These are phyloP conservation scores for Acanthamoeba healyi DNA, from an alignment of 208 protist genomes.

Conservation along the genomic window DNA sequence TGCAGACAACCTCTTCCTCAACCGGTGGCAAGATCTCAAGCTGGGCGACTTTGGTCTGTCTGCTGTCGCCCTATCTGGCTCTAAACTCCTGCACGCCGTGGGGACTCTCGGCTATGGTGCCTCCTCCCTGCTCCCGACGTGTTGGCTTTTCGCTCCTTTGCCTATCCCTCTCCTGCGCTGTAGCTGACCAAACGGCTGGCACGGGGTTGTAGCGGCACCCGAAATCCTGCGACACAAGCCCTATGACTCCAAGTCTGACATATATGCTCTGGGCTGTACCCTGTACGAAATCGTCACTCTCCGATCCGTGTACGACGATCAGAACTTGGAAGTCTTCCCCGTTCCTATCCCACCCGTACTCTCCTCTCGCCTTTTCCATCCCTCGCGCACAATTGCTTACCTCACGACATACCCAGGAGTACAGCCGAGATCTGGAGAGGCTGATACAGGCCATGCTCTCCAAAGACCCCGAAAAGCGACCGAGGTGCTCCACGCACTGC, in stretches of 20 bases:
- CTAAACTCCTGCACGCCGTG: background rate
- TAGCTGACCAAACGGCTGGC: background rate
- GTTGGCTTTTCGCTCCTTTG: too few species aligned
- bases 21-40: constrained; percentile 17
- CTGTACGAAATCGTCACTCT: constrained; percentile 33
- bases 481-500: background rate
- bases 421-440: background rate
- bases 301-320: constrained; percentile 25
- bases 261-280: constrained; percentile 23
- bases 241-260: constrained; percentile 33
- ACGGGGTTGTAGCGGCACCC: background rate
- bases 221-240: constrained; percentile 43
- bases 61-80: background rate
- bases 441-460: background rate
- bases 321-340: constrained; percentile 14
- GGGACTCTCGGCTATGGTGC: constrained; percentile 11
- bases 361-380: background rate
- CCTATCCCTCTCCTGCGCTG: background rate
- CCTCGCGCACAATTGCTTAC: background rate
- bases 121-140: too few species aligned
- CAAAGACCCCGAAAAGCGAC: constrained; percentile 18
- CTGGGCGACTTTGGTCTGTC: constrained; percentile 29
- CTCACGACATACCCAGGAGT: constrained; percentile 24
- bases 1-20: constrained; percentile 18
- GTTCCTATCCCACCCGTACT: background rate